Base-by-base conservation (phyloP, 164 flowering plant species). In the Sedum album region DNA sequence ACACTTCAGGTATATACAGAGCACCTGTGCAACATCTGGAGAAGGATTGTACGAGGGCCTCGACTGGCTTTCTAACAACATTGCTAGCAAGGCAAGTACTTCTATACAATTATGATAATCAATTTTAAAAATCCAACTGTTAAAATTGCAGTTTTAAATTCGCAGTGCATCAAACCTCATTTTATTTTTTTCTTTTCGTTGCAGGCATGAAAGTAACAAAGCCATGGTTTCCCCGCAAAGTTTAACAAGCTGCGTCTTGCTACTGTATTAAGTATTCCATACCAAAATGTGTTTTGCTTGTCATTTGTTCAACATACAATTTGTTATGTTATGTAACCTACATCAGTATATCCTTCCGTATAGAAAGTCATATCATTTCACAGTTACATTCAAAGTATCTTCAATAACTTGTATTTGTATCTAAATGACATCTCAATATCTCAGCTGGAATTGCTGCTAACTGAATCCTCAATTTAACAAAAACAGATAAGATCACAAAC, bases 11-110 rank as follows among this genome's bases (percentile, higher is more conserved):
- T 57, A 57, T 33, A 57, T 57, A 57, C 62, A 57, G 62, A 57
- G 62, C 62, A 57, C 62, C 14, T 57, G 62, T 57, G 62, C 62
- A 28, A 57, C 62, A 57, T 57, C 62, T 57, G 62, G 62, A 57
- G 33, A 57, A 57, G 62, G 62, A 57, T 28, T 57, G 62, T 57
- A 57, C 2, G 62, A 57, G 33, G 62, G 33, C 31, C 33, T 57
- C 33, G 62, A 57, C 28, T 57, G 62, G 62, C 62, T 57, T 28
- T 57, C 62, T 30, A 57, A 57, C 62, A 57, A 57, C 33, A 57
- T 57, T 8, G 62, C 62, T 26, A 57, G 62, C 62, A 57, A 57
- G 62, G 62, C 20, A 57, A 57, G 62, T 57, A 57, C 62, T 13
- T 14, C 1, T 14, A 11, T n/a, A 25, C 31, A 10, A 57, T 28